Percentiles rank a stretch among this genome's conserved stretches.
phyloP scores from a whole-genome alignment of 129 eudicot genomes.

The Pseudognaphalium luteoalbum region DNA sequence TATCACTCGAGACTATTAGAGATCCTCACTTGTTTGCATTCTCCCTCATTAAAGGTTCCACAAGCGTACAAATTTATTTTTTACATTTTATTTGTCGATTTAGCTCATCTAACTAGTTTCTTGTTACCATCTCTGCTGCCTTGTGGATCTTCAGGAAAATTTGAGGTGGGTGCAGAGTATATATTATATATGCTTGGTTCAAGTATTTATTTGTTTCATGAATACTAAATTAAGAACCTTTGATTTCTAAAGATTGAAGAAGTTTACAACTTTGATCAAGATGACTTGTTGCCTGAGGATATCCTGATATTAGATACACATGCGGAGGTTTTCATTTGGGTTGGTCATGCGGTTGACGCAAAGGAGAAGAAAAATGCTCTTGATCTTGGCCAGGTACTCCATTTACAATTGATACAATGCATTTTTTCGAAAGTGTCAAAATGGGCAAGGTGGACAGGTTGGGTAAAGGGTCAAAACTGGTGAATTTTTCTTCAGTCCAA shows the following conservation, averaged over 20 bases:
- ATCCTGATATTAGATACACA: conserved; percentile 86
- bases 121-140: conserved; percentile 38
- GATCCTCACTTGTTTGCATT: conserved; percentile 89
- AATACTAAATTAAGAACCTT: conserved; percentile 19
- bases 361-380: conserved; percentile 82
- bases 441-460: not conserved
- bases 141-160: conserved; percentile 68
- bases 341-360: conserved; percentile 83
- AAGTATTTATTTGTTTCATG: not conserved
- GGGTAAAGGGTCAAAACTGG: not conserved
- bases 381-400: conserved; percentile 82
- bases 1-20: conserved; percentile 56
- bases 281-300: conserved; percentile 95
- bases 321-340: conserved; percentile 93
- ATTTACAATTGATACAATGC: not conserved
- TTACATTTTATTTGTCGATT: not conserved
- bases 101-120: conserved; percentile 43
- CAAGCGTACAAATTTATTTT: not conserved
- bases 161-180: conserved; percentile 67
- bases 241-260: conserved; percentile 62
- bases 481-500: not conserved
- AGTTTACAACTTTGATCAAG: conserved; percentile 94
- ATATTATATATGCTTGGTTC: not conserved
- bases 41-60: conserved; percentile 59
- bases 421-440: not conserved